These are phyloP conservation scores for Beauveria sp. DNA, from an alignment of 2,329 filamentous ascomycete species.

Conservation along the genomic window DNA sequence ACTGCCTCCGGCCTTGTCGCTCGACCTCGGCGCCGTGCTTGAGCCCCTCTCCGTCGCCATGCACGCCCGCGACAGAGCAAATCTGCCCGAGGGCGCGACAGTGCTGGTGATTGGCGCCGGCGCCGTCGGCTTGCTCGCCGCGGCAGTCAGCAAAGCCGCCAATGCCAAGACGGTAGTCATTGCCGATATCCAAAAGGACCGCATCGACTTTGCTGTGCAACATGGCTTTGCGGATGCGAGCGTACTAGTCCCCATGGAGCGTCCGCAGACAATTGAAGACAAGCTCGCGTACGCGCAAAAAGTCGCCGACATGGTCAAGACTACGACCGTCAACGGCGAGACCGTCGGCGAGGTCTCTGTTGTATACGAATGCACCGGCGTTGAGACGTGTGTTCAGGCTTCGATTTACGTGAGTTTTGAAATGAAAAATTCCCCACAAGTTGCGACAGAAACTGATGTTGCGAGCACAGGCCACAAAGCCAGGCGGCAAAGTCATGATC, in stretches of 20 bases:
- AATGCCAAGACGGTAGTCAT: slow-evolving; percentile 40
- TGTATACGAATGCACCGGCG: slow-evolving; percentile 73
- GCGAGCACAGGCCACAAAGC: slow-evolving; percentile 44
- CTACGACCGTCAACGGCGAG: slow-evolving; percentile 27
- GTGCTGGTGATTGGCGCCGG: slow-evolving; percentile 54
- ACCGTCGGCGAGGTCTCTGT: slow-evolving; percentile 57
- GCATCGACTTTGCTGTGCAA: slow-evolving; percentile 48
- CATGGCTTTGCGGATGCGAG: slow-evolving; percentile 49
- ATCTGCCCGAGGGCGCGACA: slow-evolving; percentile 30
- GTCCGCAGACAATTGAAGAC: slow-evolving; percentile 42
- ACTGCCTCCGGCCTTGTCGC: slow-evolving; percentile 39
- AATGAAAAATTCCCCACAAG: rapidly evolving
- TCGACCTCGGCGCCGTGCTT: slow-evolving; percentile 48
- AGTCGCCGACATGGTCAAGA: slow-evolving; percentile 37
- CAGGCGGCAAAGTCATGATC: slow-evolving; percentile 62
- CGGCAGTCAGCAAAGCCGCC: slow-evolving; percentile 46
- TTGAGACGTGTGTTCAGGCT: slow-evolving; percentile 67
- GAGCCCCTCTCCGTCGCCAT: slow-evolving; percentile 55
- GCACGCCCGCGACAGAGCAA: slow-evolving; percentile 44
- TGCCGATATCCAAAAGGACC: slow-evolving; percentile 49
- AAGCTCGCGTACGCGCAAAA: slow-evolving; percentile 45
- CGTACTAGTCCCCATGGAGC: slow-evolving; percentile 41
- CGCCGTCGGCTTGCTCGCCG: slow-evolving; percentile 52
- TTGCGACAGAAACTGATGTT: background rate
- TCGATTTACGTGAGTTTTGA: slow-evolving; percentile 54